Evolutionary conservation across 805 yeast genomes (phyloP).

Genomic region (Danielia oregonensis): DNA sequence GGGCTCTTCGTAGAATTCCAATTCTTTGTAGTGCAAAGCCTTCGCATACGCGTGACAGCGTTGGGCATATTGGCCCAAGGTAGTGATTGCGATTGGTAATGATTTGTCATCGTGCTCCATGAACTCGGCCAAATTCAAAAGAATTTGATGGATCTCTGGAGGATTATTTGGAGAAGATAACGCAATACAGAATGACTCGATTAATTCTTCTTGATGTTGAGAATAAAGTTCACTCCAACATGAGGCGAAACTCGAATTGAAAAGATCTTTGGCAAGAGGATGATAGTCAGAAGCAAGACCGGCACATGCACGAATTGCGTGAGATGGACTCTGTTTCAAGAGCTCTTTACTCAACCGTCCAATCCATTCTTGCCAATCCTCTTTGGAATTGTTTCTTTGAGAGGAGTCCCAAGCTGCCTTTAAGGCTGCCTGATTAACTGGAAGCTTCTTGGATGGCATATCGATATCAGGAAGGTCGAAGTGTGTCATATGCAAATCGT

Average conservation of each 20-base stretch:
- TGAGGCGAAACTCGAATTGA: constrained; percentile 91
- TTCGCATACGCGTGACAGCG: constrained; percentile 97
- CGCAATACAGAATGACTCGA: constrained; percentile 81
- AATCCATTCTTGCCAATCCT: constrained; percentile 99
- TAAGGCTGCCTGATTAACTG: constrained; percentile 60
- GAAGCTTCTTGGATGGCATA: constrained; percentile 68
- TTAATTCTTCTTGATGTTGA: constrained; percentile 84
- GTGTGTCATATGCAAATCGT: constrained; percentile 34
- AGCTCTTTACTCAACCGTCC: constrained; percentile 80
- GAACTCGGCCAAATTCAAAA: constrained; percentile 87
- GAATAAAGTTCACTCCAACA: constrained; percentile 93
- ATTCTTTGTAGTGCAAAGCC: constrained; percentile 91
- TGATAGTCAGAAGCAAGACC: constrained; percentile 81
- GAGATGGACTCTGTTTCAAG: constrained; percentile 89
- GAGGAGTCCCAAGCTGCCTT: constrained; percentile 90
- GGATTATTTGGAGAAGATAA: constrained; percentile 87
- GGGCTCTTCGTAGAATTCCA: constrained; percentile 92
- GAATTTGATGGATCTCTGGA: constrained; percentile 90
- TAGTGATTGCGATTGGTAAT: constrained; percentile 84
- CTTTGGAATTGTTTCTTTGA: constrained; percentile 74
- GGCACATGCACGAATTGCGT: constrained; percentile 89
- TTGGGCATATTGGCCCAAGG: constrained; percentile 89
- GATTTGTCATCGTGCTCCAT: constrained; percentile 98
- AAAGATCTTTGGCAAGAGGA: constrained; percentile 84
- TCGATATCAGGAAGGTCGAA: constrained; percentile 60